phyloP scores from a whole-genome alignment of 1,284 basidiomycete genomes.

The Taiwanofungus camphoratus region DNA sequence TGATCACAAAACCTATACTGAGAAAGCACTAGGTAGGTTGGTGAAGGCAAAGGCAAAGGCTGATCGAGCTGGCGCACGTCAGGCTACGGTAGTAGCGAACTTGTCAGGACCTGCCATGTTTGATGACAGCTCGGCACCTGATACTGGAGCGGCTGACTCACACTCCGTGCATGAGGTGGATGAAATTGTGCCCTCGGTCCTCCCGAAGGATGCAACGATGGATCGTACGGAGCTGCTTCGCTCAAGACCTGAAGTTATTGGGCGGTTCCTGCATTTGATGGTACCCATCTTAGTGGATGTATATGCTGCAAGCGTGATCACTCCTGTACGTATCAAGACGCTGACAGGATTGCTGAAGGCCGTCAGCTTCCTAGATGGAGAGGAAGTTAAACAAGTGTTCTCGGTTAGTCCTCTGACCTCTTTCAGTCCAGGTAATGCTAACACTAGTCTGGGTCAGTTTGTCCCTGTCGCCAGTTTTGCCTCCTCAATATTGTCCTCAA shows the following conservation, averaged over 20 bases:
- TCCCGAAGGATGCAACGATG: slow-evolving; percentile 34
- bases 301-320: slow-evolving; percentile 88
- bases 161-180: slow-evolving; percentile 31
- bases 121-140: slow-evolving; percentile 23
- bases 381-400: slow-evolving; percentile 70
- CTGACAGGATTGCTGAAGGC: slow-evolving; percentile 85
- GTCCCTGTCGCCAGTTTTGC: slow-evolving; percentile 91
- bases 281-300: slow-evolving; percentile 93
- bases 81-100: slow-evolving; percentile 31
- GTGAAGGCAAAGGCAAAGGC: slow-evolving; percentile 75
- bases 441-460: slow-evolving; percentile 57
- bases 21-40: slow-evolving; percentile 74
- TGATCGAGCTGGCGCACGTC: slow-evolving; percentile 63
- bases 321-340: slow-evolving; percentile 81
- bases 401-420: slow-evolving; percentile 43
- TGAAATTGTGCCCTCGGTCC: slow-evolving; percentile 23
- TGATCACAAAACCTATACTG: slow-evolving; percentile 84
- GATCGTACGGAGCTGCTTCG: slow-evolving; percentile 70
- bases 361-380: slow-evolving; percentile 77
- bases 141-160: slow-evolving; percentile 18
- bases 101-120: slow-evolving; percentile 19
- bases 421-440: too few species aligned
- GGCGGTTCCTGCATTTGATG: slow-evolving; percentile 78
- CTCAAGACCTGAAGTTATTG: slow-evolving; percentile 70
- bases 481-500: slow-evolving; percentile 86